These are phyloP conservation scores for Pythium sukuiense DNA, from an alignment of 352 stramenopile species.

Conservation along the genomic window DNA sequence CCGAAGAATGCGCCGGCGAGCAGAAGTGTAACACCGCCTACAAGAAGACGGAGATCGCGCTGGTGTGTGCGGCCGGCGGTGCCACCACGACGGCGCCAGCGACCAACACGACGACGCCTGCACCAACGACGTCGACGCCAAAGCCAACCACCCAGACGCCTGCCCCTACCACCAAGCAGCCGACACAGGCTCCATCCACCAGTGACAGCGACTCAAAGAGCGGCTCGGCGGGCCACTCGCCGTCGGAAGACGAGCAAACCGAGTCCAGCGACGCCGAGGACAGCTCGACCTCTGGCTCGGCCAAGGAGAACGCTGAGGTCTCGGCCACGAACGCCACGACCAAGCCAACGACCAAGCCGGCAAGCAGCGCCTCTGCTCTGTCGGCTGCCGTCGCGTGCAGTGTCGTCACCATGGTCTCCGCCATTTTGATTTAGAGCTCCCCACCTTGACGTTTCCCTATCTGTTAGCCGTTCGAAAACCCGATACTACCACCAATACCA, in stretches of 20 bases:
- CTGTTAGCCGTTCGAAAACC: conserved; percentile 2
- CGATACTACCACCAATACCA: background rate
- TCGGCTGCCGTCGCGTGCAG: background rate
- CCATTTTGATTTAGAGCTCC: conserved; percentile 3
- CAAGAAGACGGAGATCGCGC: conserved; percentile 24
- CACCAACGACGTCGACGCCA: conserved; percentile 7
- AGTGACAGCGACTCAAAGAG: background rate
- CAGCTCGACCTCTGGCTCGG: background rate
- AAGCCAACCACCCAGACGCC: conserved; percentile 13
- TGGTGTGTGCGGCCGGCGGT: conserved; percentile 24
- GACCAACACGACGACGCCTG: conserved; percentile 2
- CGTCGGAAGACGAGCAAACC: background rate
- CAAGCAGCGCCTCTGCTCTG: background rate
- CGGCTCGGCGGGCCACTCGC: background rate
- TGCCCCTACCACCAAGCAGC: conserved; percentile 7
- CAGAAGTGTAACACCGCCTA: conserved; percentile 31
- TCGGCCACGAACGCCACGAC: conserved; percentile 1
- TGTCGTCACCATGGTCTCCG: background rate
- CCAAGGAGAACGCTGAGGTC: background rate
- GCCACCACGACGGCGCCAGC: conserved; percentile 4
- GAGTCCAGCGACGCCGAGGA: conserved; percentile 1
- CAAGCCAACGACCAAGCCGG: background rate
- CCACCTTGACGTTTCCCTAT: background rate
- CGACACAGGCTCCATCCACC: background rate
- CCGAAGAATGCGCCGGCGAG: conserved; percentile 23